These are phyloP conservation scores for Ormosia emarginata DNA, from an alignment of 306 rosid genomes.

Conservation along the genomic window DNA sequence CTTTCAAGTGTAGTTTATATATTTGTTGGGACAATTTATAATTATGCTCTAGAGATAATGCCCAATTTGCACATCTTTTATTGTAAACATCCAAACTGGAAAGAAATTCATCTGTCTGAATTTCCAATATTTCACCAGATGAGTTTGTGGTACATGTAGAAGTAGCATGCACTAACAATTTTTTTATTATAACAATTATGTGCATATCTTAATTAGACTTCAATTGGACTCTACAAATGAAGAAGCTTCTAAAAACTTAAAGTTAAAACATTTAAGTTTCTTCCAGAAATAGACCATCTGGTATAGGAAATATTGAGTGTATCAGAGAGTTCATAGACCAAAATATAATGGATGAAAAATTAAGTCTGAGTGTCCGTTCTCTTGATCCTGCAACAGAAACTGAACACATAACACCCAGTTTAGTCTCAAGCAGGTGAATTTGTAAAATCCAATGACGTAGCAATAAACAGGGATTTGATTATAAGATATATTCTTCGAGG, in stretches of 20 bases:
- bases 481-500: background rate
- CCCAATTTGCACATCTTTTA: background rate
- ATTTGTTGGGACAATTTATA: no score
- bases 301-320: background rate
- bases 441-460: background rate
- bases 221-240: background rate
- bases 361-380: background rate
- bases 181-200: background rate
- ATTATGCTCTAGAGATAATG: background rate
- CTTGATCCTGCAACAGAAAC: background rate
- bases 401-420: background rate
- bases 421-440: background rate
- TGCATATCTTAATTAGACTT: background rate
- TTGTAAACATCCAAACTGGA: background rate
- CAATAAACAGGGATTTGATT: background rate
- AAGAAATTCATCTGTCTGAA: background rate
- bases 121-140: background rate
- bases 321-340: background rate
- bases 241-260: background rate
- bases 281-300: background rate
- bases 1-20: no score
- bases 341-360: background rate
- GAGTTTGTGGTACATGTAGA: background rate
- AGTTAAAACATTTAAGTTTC: background rate
- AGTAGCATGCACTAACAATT: background rate